phyloP scores from a whole-genome alignment of 306 rosid genomes.

The Psophocarpus tetragonolobus region DNA sequence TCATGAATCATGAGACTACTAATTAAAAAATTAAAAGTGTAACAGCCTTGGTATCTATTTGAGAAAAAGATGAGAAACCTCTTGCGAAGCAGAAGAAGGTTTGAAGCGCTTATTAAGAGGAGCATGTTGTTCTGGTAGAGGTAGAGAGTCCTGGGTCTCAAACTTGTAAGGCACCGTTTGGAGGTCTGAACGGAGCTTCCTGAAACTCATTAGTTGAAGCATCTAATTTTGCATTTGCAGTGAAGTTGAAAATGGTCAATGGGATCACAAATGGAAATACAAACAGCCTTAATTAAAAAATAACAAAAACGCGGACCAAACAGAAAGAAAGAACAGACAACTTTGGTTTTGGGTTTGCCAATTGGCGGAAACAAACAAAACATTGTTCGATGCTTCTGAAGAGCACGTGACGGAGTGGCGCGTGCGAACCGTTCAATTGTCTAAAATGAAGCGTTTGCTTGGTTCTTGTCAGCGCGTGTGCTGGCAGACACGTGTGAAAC shows the following conservation, averaged over 20 bases:
- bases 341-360: neutral
- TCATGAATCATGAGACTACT: neutral
- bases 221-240: slow-evolving; percentile 16
- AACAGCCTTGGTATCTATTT: neutral
- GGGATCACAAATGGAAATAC: neutral
- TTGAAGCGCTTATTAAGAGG: slow-evolving; percentile 69
- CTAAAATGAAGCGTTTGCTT: neutral
- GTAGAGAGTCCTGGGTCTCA: slow-evolving; percentile 73
- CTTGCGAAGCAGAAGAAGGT: slow-evolving; percentile 43
- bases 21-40: neutral
- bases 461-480: neutral
- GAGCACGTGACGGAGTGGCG: neutral
- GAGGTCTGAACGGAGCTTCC: slow-evolving; percentile 47
- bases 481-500: slow-evolving; percentile 12
- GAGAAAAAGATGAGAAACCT: slow-evolving; percentile 45
- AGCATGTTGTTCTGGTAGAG: slow-evolving; percentile 61
- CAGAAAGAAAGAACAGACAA: neutral
- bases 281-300: neutral
- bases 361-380: neutral
- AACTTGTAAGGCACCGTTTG: slow-evolving; percentile 61
- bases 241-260: neutral
- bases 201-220: slow-evolving; percentile 70
- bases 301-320: neutral
- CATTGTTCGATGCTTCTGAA: slow-evolving; percentile 3
- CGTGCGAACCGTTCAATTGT: neutral